Percentiles rank a stretch among this genome's conserved stretches.
Evolutionary conservation across 495 filamentous ascomycete species (phyloP).

Genomic region (Pyrenula aspistea): DNA sequence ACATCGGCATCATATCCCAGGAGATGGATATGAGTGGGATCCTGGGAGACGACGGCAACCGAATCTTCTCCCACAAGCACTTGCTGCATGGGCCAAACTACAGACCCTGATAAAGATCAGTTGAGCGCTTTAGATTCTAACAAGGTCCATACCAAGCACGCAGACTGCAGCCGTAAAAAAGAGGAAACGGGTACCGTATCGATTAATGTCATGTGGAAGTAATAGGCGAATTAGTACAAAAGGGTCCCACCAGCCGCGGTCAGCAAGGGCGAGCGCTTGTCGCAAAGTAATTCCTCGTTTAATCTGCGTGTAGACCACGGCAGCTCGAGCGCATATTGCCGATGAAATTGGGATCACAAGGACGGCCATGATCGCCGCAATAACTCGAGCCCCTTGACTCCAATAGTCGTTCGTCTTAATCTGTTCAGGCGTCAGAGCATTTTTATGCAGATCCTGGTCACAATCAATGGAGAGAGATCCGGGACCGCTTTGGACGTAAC

Average conservation of each 20-base stretch:
- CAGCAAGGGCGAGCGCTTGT: conserved; percentile 14
- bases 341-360: conserved; percentile 18
- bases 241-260: conserved; percentile 14
- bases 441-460: neutral
- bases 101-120: neutral
- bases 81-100: neutral
- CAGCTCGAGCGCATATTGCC: conserved; percentile 15
- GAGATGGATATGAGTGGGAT: neutral
- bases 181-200: neutral
- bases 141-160: too few relatives aligned
- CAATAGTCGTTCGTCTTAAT: conserved; percentile 10
- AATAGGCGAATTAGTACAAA: neutral
- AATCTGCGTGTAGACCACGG: conserved; percentile 14
- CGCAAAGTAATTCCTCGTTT: conserved; percentile 7
- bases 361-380: conserved; percentile 11
- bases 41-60: neutral
- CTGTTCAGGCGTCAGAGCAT: neutral
- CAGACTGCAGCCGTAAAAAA: neutral
- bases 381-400: conserved; percentile 12
- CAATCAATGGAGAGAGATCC: neutral
- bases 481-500: neutral
- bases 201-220: neutral
- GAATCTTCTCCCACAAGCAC: neutral
- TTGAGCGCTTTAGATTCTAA: too few relatives aligned
- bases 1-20: neutral